phyloP scores from a whole-genome alignment of 2,329 filamentous ascomycete species.

The Cytospora piceicola region DNA sequence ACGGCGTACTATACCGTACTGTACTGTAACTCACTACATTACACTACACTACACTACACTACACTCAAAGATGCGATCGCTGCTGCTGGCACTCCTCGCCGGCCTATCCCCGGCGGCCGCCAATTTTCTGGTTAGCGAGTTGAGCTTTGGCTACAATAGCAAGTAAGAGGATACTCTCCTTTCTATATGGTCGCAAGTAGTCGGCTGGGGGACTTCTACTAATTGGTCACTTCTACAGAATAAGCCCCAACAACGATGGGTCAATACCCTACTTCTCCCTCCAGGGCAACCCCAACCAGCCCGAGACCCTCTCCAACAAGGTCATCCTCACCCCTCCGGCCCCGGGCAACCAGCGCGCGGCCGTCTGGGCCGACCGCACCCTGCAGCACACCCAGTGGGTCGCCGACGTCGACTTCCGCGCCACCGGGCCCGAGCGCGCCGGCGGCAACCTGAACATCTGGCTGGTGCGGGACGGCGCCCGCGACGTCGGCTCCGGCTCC shows the following conservation, averaged over 20 bases:
- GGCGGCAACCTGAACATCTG: conserved; percentile 93
- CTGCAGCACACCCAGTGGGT: conserved; percentile 74
- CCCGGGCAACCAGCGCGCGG: conserved; percentile 82
- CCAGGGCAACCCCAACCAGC: conserved; percentile 56
- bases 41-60: too few species aligned
- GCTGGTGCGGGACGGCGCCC: conserved; percentile 74
- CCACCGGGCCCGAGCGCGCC: conserved; percentile 80
- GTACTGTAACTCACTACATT: too few species aligned
- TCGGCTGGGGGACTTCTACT: conserved; percentile 5
- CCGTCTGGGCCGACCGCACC: conserved; percentile 74
- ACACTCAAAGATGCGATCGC: conserved; percentile 50
- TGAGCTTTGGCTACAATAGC: conserved; percentile 76
- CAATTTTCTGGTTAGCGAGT: conserved; percentile 69
- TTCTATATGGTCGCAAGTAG: not conserved
- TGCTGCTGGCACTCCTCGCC: conserved; percentile 43
- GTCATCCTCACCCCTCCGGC: conserved; percentile 87
- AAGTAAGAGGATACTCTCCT: conserved; percentile 48
- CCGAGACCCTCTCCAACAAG: conserved; percentile 81
- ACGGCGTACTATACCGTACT: not conserved
- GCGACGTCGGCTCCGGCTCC: conserved; percentile 70
- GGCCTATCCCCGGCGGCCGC: conserved; percentile 58
- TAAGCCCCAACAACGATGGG: conserved; percentile 63
- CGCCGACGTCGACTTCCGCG: conserved; percentile 84
- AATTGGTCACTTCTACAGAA: conserved; percentile 47
- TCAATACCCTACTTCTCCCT: conserved; percentile 59